Conservation (phyloP, 1,139 yeast species). For the Yamadazyma friedrichii region DNA sequence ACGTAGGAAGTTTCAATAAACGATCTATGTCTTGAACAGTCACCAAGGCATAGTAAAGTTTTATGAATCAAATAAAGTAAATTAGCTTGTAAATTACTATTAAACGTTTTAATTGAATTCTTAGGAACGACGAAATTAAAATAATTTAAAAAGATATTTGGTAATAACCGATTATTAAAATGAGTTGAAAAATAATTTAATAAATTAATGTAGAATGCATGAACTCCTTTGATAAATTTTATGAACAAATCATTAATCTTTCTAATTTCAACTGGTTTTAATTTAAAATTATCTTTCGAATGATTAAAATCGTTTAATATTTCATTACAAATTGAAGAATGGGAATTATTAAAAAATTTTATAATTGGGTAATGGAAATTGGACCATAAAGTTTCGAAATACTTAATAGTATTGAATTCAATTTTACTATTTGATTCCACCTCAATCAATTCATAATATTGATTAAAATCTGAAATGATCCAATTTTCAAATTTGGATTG, state of each 20-base stretch:
- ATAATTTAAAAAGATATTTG: slow-evolving; percentile 23
- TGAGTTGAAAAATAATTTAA: slow-evolving; percentile 37
- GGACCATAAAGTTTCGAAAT: slow-evolving; percentile 54
- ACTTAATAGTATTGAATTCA: slow-evolving; percentile 32
- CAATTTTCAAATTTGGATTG: slow-evolving; percentile 43
- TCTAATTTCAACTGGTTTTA: slow-evolving; percentile 53
- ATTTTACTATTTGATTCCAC: slow-evolving; percentile 13
- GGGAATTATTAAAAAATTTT: slow-evolving; percentile 49
- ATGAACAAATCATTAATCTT: slow-evolving; percentile 52
- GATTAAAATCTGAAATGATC: slow-evolving; percentile 33
- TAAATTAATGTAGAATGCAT: slow-evolving; percentile 44
- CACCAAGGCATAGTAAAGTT: slow-evolving; percentile 58
- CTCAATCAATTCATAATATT: slow-evolving; percentile 19
- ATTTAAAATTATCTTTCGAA: slow-evolving; percentile 19
- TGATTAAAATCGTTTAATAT: slow-evolving; percentile 14
- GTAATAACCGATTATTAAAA: slow-evolving; percentile 35
- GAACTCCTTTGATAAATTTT: slow-evolving; percentile 46
- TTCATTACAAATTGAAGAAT: slow-evolving; percentile 27
- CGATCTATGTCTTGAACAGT: slow-evolving; percentile 57
- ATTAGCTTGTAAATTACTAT: slow-evolving; percentile 34
- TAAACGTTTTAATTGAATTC: slow-evolving; percentile 16
- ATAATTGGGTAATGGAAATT: slow-evolving; percentile 65
- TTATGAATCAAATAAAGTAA: slow-evolving; percentile 51
- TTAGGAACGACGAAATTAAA: slow-evolving; percentile 20
- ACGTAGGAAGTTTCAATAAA: slow-evolving; percentile 43